Evolutionary conservation across 2,329 filamentous ascomycete species (phyloP).

Genomic region (Phaeosphaeriaceae sp.): DNA sequence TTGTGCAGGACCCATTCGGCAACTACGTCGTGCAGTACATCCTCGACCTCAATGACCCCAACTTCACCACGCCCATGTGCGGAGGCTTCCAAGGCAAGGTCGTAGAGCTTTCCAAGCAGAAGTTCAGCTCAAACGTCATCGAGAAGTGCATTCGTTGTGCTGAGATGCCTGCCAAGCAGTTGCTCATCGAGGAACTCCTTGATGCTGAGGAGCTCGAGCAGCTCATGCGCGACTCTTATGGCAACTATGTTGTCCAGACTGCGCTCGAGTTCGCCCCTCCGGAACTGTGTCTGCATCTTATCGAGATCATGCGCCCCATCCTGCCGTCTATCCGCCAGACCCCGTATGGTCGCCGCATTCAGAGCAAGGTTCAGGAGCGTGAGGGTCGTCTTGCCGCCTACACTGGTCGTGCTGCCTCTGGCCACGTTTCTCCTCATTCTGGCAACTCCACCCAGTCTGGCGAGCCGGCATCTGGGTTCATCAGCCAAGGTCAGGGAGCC

Average conservation of each 20-base stretch:
- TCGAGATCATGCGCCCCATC: conserved; percentile 85
- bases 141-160: conserved; percentile 90
- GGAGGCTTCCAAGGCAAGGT: conserved; percentile 78
- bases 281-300: conserved; percentile 61
- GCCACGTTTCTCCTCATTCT: conserved; percentile 34
- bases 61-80: conserved; percentile 89
- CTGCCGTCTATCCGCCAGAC: conserved; percentile 86
- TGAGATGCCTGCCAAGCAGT: conserved; percentile 73
- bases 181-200: conserved; percentile 85
- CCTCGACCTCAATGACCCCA: conserved; percentile 84
- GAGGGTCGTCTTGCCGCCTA: conserved; percentile 51
- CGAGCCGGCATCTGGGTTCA: conserved; percentile 26
- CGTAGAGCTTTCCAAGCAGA: conserved; percentile 82
- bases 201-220: conserved; percentile 79
- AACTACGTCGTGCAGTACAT: conserved; percentile 99
- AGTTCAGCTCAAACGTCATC: conserved; percentile 99
- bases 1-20: conserved; percentile 96
- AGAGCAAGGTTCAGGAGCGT: conserved; percentile 77
- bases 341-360: conserved; percentile 92
- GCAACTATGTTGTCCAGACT: conserved; percentile 98
- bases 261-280: conserved; percentile 59
- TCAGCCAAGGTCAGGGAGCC: conserved; percentile 19
- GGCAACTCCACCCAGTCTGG: conserved; percentile 27
- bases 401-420: conserved; percentile 34
- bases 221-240: conserved; percentile 89